phyloP scores from a whole-genome alignment of 805 yeast species.

The Candida endomychidarum region DNA sequence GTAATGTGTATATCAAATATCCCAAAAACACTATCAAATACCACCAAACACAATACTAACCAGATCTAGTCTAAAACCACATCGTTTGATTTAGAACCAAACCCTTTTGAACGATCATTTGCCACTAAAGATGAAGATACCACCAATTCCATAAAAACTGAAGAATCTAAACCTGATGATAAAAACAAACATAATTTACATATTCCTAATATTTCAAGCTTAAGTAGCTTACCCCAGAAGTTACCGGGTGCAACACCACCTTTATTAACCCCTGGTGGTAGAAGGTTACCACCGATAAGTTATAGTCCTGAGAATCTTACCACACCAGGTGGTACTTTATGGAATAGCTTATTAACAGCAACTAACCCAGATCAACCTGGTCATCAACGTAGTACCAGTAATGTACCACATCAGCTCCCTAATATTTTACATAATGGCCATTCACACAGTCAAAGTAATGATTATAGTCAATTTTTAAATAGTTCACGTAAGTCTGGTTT shows the following conservation, averaged over 20 bases:
- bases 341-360: constrained; percentile 50
- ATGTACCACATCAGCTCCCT: constrained; percentile 3
- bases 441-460: constrained; percentile 12
- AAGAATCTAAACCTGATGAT: constrained; percentile 14
- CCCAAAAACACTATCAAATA: background rate
- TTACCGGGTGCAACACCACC: constrained; percentile 47
- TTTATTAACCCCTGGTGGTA: constrained; percentile 58
- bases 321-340: constrained; percentile 50
- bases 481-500: constrained; percentile 54
- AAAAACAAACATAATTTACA: constrained; percentile 37
- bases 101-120: constrained; percentile 93
- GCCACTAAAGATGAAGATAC: constrained; percentile 52
- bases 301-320: constrained; percentile 48
- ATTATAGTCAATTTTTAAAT: constrained; percentile 28
- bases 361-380: constrained; percentile 20
- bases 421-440: constrained; percentile 5
- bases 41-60: constrained; percentile 13
- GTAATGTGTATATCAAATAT: background rate
- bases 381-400: constrained; percentile 3
- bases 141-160: background rate
- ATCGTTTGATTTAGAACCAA: constrained; percentile 81
- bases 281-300: constrained; percentile 55
- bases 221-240: constrained; percentile 24
- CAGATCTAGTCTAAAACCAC: constrained; percentile 24
- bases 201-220: constrained; percentile 31